Base-by-base conservation (phyloP, 257 asterid species). In the Cinchona pubescens region DNA sequence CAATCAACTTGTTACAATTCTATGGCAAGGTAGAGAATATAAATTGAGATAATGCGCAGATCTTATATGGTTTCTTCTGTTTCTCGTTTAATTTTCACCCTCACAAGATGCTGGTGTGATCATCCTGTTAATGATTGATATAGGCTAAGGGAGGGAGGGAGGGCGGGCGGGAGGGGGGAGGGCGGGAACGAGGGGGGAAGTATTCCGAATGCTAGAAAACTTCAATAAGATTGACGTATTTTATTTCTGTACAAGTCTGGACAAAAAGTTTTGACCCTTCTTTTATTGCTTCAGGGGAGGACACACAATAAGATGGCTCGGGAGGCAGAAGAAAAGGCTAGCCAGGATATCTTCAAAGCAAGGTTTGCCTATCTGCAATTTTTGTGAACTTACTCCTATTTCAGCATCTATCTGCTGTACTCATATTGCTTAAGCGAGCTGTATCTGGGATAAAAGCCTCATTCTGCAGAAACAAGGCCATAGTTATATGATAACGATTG, bases 301-400 rank as follows among this genome's bases (percentile, higher is more conserved):
- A 42, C 73, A 77, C 92, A 91, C 29, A 92, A 81, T 49, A 88
- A 79, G 80, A 88, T 76, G 90, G 98, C 98, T 73, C 87, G 76
- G 67, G 93, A 88, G 82, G 97, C 97, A 29, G 99, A 95, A 79
- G 91, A 88, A 83, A 91, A 85, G 85, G 99, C 97, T 79, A 95
- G 98, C 80, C 84, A 67, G 82, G 87, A 92, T 86, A 91, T 95
- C 80, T 95, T 95, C 76, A 75, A 83, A 32, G 87, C 88, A 46
- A 89, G 97, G 97, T 92, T 76, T 68, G 86, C 82, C 74, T 23
- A 67, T 82, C 79, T 75, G 40, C 19, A n/a, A 59, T 59, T 25
- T 43, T 43, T n/a, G 59, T 14, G 13, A 75, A 30, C 0, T 48
- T 59, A 43, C 16, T 38, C 45, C 53, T 51, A 2, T 68, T 58